A percentile compares a stretch with the other conserved stretches of the same genome.
These are phyloP conservation scores for Moniliella sp. DNA, from an alignment of 1,284 basidiomycete genomes.

Conservation along the genomic window DNA sequence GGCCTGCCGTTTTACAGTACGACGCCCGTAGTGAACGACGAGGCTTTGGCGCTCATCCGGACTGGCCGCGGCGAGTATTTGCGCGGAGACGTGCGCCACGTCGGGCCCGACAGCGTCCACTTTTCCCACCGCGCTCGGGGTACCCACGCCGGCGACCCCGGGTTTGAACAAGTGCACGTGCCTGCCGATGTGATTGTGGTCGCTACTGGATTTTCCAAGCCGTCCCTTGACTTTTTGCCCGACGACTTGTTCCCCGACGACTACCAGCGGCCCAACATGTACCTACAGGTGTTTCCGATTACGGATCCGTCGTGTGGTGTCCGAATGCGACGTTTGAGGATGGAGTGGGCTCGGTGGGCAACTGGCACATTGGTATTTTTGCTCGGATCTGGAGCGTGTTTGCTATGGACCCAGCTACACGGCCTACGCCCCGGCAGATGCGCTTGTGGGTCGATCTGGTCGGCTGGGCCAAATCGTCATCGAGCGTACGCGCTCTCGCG, in stretches of 20 bases:
- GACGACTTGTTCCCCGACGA: constrained; percentile 45
- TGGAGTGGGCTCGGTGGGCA: constrained; percentile 22
- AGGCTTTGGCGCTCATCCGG: constrained; percentile 41
- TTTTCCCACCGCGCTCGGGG: constrained; percentile 31
- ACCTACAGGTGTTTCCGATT: constrained; percentile 46
- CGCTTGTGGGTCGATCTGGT: constrained; percentile 47
- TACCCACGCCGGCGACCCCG: constrained; percentile 28
- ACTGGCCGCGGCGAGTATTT: constrained; percentile 40
- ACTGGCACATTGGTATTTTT: constrained; percentile 37
- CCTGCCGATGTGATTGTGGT: constrained; percentile 44
- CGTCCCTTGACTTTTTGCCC: constrained; percentile 42
- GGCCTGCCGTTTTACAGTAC: constrained; percentile 18
- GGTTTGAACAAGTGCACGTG: constrained; percentile 34
- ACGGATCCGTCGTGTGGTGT: constrained; percentile 42
- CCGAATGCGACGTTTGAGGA: constrained; percentile 44
- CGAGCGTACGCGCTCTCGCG: constrained; percentile 41
- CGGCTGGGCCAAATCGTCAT: constrained; percentile 43
- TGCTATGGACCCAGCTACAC: constrained; percentile 41
- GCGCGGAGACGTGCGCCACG: constrained; percentile 41
- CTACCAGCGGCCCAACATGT: constrained; percentile 42
- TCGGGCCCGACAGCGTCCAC: constrained; percentile 38
- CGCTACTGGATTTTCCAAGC: constrained; percentile 45
- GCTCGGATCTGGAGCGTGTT: constrained; percentile 42
- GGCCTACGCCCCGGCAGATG: constrained; percentile 43
- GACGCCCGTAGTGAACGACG: constrained; percentile 42